A percentile compares a stretch with the other conserved stretches of the same genome.
These are phyloP conservation scores for Xylaria grammica DNA, from an alignment of 495 filamentous ascomycete genomes.

Conservation along the genomic window DNA sequence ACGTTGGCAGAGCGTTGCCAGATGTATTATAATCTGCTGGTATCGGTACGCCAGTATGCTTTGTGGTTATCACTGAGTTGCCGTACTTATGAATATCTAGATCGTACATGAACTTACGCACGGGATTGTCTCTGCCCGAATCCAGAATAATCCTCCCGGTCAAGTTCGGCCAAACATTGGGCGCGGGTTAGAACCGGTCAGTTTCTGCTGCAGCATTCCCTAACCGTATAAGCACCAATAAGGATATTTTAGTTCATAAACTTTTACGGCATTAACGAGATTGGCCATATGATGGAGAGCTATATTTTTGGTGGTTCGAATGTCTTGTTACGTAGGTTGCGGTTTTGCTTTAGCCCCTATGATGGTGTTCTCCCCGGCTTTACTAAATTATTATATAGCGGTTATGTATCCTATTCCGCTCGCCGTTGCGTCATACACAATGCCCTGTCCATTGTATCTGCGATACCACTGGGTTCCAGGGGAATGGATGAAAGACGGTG, in stretches of 20 bases:
- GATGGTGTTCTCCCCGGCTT: too few species aligned
- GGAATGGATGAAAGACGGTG: neutral
- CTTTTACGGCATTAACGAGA: neutral
- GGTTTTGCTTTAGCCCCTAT: too few species aligned
- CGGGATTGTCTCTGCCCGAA: neutral
- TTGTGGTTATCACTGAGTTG: neutral
- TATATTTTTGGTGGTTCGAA: neutral
- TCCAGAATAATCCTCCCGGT: neutral
- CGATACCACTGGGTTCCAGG: neutral
- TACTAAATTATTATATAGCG: too few species aligned
- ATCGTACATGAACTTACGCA: constrained; percentile 12
- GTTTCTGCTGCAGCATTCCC: neutral
- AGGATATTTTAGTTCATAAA: neutral
- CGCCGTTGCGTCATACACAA: neutral
- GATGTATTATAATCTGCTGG: neutral
- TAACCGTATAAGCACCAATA: neutral
- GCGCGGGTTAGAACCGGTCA: constrained; percentile 1
- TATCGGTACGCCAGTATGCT: neutral
- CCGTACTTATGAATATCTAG: neutral
- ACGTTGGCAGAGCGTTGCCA: constrained; percentile 10
- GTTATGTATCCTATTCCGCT: too few species aligned
- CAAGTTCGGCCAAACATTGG: too few species aligned
- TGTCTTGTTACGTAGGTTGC: neutral
- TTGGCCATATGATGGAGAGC: neutral
- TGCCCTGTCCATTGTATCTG: neutral